Percentiles rank a stretch among this genome's conserved stretches.
These are phyloP conservation scores for Coleophoma eucalyptorum DNA, from an alignment of 2,329 filamentous ascomycete genomes.

Conservation along the genomic window DNA sequence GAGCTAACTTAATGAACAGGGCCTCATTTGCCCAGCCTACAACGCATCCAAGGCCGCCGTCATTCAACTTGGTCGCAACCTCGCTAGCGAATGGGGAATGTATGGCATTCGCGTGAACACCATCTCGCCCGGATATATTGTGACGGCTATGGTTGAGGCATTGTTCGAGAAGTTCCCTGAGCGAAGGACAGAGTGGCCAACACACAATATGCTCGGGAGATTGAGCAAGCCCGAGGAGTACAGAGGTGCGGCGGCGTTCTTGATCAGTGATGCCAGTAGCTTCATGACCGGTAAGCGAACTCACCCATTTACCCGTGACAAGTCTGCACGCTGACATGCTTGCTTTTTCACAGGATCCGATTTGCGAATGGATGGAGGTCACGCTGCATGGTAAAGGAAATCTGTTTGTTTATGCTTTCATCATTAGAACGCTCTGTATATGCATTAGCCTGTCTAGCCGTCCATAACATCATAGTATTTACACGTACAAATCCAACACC, in stretches of 20 bases:
- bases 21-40: conserved; percentile 62
- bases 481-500: too few species aligned
- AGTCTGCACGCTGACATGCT: not conserved
- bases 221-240: conserved; percentile 67
- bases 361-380: conserved; percentile 25
- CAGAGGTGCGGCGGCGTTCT: conserved; percentile 65
- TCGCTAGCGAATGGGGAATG: conserved; percentile 68
- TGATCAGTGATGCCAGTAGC: conserved; percentile 62
- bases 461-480: too few species aligned
- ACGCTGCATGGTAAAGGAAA: conserved; percentile 45
- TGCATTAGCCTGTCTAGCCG: too few species aligned
- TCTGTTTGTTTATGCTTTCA: not conserved
- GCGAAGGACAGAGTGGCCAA: conserved; percentile 64
- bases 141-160: conserved; percentile 78
- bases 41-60: conserved; percentile 75
- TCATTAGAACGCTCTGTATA: too few species aligned
- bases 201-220: conserved; percentile 78
- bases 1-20: conserved; percentile 31
- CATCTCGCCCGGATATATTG: conserved; percentile 75
- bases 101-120: conserved; percentile 74
- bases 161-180: conserved; percentile 76
- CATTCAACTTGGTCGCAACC: conserved; percentile 65
- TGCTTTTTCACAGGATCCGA: conserved; percentile 7
- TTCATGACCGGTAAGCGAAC: conserved; percentile 59
- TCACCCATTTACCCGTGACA: not conserved